A percentile compares a stretch with the other conserved stretches of the same genome.
Conservation (phyloP, 805 yeast genomes). For the Brettanomyces nanus region DNA sequence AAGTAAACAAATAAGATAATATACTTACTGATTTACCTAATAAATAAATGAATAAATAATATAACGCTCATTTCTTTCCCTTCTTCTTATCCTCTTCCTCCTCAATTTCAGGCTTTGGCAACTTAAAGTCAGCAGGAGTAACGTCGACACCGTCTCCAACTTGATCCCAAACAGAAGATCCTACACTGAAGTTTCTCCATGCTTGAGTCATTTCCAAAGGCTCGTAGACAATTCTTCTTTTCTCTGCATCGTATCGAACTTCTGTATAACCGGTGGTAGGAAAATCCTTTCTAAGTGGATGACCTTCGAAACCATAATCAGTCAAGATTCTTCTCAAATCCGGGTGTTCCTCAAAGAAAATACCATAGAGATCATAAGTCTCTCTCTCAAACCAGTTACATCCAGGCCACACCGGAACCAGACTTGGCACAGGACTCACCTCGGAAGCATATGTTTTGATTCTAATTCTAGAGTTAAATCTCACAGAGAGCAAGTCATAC, state of each 20-base stretch:
- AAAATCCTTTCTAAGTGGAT: constrained; percentile 86
- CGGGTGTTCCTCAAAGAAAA: constrained; percentile 83
- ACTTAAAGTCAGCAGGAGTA: constrained; percentile 72
- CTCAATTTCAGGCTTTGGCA: constrained; percentile 75
- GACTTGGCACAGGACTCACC: constrained; percentile 71
- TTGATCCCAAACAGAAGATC: constrained; percentile 86
- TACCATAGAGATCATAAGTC: constrained; percentile 80
- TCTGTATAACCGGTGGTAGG: constrained; percentile 90
- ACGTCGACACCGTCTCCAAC: constrained; percentile 81
- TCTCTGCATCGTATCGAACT: constrained; percentile 84
- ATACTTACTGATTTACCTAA: not conserved
- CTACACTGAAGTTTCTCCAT: constrained; percentile 83
- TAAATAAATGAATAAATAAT: constrained; percentile 4
- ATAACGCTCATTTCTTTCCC: constrained; percentile 14
- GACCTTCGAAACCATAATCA: constrained; percentile 89
- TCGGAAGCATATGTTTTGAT: constrained; percentile 86
- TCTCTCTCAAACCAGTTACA: constrained; percentile 91
- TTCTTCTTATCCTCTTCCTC: constrained; percentile 30
- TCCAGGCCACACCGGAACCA: constrained; percentile 66
- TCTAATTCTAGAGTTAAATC: constrained; percentile 80
- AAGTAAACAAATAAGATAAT: constrained; percentile 31
- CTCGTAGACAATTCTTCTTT: constrained; percentile 82
- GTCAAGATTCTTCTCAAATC: constrained; percentile 86
- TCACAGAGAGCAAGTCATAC: constrained; percentile 70
- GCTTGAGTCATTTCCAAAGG: constrained; percentile 90